Percentiles rank a stretch among this genome's conserved stretches.
Conservation (phyloP, 2,329 filamentous ascomycete species). For the Chaetothyriales sp. region DNA sequence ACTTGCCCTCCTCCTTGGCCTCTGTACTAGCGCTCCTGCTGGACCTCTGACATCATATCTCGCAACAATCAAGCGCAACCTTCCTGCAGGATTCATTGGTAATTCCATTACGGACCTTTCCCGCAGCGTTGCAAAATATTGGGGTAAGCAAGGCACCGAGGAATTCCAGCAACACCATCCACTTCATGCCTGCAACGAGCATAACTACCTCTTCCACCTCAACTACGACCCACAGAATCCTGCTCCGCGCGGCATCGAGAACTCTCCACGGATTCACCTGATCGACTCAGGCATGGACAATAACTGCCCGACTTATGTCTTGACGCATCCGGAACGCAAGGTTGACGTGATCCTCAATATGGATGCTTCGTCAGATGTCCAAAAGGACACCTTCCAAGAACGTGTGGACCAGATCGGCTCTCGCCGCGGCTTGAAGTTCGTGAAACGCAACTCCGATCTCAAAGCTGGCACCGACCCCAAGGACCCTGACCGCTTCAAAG, state of each 20-base stretch:
- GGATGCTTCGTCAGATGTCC: slow-evolving; percentile 9
- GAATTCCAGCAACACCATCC: slow-evolving; percentile 10
- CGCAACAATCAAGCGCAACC: slow-evolving; percentile 10
- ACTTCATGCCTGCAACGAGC: slow-evolving; percentile 9
- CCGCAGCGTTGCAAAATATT: slow-evolving; percentile 5
- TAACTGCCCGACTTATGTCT: slow-evolving; percentile 11
- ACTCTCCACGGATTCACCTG: slow-evolving; percentile 7
- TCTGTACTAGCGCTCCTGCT: slow-evolving; percentile 10
- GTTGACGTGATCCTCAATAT: slow-evolving; percentile 11
- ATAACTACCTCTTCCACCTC: slow-evolving; percentile 10
- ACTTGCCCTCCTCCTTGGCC: slow-evolving; percentile 6
- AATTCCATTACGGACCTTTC: slow-evolving; percentile 7
- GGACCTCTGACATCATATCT: slow-evolving; percentile 10
- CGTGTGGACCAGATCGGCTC: slow-evolving; percentile 9
- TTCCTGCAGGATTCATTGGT: slow-evolving; percentile 7
- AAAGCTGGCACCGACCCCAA: slow-evolving; percentile 2
- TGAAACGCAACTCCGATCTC: slow-evolving; percentile 3
- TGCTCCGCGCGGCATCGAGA: slow-evolving; percentile 7
- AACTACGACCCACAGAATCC: slow-evolving; percentile 1
- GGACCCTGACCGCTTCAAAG: slow-evolving; percentile 5
- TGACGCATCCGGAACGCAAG: slow-evolving; percentile 6
- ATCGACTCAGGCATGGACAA: slow-evolving; percentile 11
- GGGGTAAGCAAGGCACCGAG: slow-evolving; percentile 7
- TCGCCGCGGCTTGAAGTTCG: slow-evolving; percentile 5
- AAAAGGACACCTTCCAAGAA: slow-evolving; percentile 11